A percentile compares a stretch with the other conserved stretches of the same genome.
phyloP scores from a whole-genome alignment of 257 asterid genomes.

The Nicotiana undulata region DNA sequence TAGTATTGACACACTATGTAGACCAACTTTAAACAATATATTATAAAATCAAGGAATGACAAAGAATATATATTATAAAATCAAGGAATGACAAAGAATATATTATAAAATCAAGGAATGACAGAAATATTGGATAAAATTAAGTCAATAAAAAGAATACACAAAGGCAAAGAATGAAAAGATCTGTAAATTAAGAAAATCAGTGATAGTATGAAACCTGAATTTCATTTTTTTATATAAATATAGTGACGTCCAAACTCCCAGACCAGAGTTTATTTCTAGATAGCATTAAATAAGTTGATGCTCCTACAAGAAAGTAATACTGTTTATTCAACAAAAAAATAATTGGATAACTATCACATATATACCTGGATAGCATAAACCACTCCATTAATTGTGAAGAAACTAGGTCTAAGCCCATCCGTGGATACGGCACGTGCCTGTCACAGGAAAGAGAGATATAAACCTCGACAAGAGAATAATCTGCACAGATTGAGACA shows the following conservation, averaged over 20 bases:
- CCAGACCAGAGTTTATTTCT: background rate
- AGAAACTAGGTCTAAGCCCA: conserved; percentile 85
- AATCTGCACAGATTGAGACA: background rate
- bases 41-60: too few species aligned
- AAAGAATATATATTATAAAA: too few species aligned
- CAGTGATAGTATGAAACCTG: background rate
- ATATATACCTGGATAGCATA: conserved; percentile 77
- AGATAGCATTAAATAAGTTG: background rate
- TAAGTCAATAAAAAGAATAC: too few species aligned
- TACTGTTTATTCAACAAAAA: too few species aligned
- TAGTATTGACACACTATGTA: too few species aligned
- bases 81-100: too few species aligned
- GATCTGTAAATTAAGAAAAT: background rate
- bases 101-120: too few species aligned
- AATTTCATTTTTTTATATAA: background rate
- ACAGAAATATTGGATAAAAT: too few species aligned
- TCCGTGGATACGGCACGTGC: conserved; percentile 98
- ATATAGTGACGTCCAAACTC: background rate
- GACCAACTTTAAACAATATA: too few species aligned
- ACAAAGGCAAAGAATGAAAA: too few species aligned
- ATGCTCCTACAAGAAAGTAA: background rate
- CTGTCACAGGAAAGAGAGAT: conserved; percentile 24
- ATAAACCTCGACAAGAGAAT: background rate
- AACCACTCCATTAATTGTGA: conserved; percentile 62
- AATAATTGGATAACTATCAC: background rate